Evolutionary conservation across 768 basidiomycete genomes (phyloP).

Genomic region (Termitomyces sp.): DNA sequence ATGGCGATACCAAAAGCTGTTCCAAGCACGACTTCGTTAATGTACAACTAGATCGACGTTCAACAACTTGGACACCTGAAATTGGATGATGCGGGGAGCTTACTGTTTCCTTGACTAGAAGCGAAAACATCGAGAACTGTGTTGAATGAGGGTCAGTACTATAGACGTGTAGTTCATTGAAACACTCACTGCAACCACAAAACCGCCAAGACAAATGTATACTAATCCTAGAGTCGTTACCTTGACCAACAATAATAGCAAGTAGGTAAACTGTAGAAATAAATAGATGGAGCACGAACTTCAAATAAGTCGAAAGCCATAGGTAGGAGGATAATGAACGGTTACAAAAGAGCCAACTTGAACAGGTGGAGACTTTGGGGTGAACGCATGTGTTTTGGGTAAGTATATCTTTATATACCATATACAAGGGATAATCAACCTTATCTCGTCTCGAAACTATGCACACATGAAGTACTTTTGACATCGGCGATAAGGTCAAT

Average conservation of each 20-base stretch:
- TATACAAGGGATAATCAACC: too few relatives aligned
- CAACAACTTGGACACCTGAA: too few relatives aligned
- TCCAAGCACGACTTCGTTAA: slow-evolving; percentile 93
- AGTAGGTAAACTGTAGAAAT: slow-evolving; percentile 18
- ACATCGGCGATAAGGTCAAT: too few relatives aligned
- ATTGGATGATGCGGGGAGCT: background rate
- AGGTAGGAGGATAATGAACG: background rate
- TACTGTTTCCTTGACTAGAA: slow-evolving; percentile 80
- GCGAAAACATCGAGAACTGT: slow-evolving; percentile 81
- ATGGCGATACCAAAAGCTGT: slow-evolving; percentile 64
- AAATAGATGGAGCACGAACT: slow-evolving; percentile 21
- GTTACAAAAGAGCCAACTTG: too few relatives aligned
- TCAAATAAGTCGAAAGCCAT: slow-evolving; percentile 22
- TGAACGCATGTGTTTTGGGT: too few relatives aligned
- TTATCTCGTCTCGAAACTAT: too few relatives aligned
- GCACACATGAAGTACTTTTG: too few relatives aligned
- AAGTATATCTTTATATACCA: too few relatives aligned
- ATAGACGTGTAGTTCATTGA: background rate
- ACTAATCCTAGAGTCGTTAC: slow-evolving; percentile 48
- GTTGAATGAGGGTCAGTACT: background rate
- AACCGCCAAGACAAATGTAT: slow-evolving; percentile 61
- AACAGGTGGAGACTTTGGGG: too few relatives aligned
- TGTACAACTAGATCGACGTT: slow-evolving; percentile 50
- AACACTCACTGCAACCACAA: slow-evolving; percentile 18
- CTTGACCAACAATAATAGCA: slow-evolving; percentile 36